Evolutionary conservation across 1,284 basidiomycete genomes (phyloP).

Genomic region (Naganishia cerealis): DNA sequence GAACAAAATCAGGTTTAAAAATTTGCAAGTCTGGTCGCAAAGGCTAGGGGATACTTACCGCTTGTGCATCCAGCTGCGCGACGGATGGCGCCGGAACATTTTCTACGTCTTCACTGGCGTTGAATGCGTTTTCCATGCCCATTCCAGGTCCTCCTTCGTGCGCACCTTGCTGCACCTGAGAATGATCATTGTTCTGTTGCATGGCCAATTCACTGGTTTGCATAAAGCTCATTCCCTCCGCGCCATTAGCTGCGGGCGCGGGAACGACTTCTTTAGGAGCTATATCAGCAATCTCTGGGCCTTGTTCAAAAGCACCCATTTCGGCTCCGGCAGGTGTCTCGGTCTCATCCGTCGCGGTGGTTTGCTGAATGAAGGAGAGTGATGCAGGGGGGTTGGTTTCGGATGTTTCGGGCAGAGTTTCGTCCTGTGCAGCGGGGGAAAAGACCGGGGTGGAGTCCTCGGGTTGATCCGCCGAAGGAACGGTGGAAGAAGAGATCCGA

Average conservation of each 20-base stretch:
- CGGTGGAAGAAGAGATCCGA: constrained; percentile 1
- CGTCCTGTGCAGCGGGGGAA: constrained; percentile 10
- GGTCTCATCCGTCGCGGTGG: constrained; percentile 3
- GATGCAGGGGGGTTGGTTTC: constrained; percentile 14
- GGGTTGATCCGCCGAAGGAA: not conserved
- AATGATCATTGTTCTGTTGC: constrained; percentile 5
- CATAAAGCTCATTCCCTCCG: constrained; percentile 33
- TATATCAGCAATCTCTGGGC: constrained; percentile 17
- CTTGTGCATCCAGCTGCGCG: constrained; percentile 9
- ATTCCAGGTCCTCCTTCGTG: constrained; percentile 14
- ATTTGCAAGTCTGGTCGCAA: not conserved
- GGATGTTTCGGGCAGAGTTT: constrained; percentile 11
- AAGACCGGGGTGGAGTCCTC: constrained; percentile 22
- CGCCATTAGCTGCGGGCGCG: constrained; percentile 33
- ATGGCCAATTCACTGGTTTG: constrained; percentile 30
- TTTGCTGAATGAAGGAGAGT: constrained; percentile 14
- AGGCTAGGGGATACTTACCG: not conserved
- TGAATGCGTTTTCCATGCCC: constrained; percentile 2
- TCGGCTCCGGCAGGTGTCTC: not conserved
- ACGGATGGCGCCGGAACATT: constrained; percentile 11
- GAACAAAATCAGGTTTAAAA: not conserved
- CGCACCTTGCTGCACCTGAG: not conserved
- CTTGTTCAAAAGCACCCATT: constrained; percentile 24
- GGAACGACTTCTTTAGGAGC: constrained; percentile 22
- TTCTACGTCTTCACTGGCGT: not conserved